Conservation (phyloP, 192 early-diverging fungal species). For the Mortierella claussenii region DNA sequence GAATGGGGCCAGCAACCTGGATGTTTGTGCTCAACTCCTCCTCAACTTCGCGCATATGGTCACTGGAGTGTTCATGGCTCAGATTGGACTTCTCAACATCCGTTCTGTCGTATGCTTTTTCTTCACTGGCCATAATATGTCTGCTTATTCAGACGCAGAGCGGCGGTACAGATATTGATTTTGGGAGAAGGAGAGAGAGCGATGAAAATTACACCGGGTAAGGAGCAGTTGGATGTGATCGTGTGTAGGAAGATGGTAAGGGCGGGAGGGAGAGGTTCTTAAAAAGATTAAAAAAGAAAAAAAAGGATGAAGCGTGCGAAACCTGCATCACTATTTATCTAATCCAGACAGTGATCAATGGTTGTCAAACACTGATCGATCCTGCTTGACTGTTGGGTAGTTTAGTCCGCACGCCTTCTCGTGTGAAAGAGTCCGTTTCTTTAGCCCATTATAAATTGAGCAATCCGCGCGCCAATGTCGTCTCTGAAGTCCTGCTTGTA, state of each 20-base stretch:
- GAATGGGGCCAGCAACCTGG: slow-evolving; percentile 49
- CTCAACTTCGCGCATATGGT: slow-evolving; percentile 9
- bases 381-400: no score
- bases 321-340: no score
- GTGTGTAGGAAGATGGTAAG: neutral
- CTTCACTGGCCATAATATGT: no score
- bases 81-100: slow-evolving; percentile 8
- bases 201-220: neutral
- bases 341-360: no score
- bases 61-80: neutral
- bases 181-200: neutral
- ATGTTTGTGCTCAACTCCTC: slow-evolving; percentile 16
- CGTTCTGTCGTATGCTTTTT: neutral
- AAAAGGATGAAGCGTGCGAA: neutral
- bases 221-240: neutral
- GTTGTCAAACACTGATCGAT: no score
- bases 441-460: no score
- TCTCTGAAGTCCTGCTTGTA: no score
- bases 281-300: neutral
- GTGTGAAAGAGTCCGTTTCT: no score
- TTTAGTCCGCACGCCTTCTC: no score
- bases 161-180: no score
- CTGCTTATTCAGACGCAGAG: no score
- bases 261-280: neutral
- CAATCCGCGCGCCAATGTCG: no score